Evolutionary conservation across 805 yeast species (phyloP).

Genomic region (Lachancea sp.): DNA sequence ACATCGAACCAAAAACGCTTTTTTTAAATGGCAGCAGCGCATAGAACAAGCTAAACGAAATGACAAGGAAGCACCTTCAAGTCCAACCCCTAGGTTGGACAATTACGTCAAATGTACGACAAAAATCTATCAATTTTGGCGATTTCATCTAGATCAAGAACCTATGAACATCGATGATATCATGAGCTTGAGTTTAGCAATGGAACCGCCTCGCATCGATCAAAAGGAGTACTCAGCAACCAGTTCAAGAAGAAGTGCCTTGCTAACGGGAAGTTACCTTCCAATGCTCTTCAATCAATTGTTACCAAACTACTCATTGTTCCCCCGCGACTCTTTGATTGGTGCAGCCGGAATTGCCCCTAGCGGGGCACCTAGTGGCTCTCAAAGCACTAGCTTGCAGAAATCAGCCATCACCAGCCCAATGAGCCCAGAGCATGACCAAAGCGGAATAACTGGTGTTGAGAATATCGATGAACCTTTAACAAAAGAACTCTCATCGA

Average conservation of each 20-base stretch:
- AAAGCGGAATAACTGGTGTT: slow-evolving; percentile 38
- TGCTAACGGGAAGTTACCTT: slow-evolving; percentile 55
- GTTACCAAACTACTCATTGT: slow-evolving; percentile 49
- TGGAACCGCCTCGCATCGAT: slow-evolving; percentile 50
- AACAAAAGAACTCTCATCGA: slow-evolving; percentile 20
- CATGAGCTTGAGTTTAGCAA: slow-evolving; percentile 55
- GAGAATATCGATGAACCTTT: slow-evolving; percentile 38
- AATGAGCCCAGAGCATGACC: slow-evolving; percentile 10
- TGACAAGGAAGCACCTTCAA: slow-evolving; percentile 26
- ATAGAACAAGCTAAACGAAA: slow-evolving; percentile 32
- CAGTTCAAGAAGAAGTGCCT: slow-evolving; percentile 49
- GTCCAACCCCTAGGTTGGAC: neutral
- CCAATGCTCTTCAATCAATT: slow-evolving; percentile 60
- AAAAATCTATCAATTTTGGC: slow-evolving; percentile 26
- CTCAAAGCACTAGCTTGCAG: neutral
- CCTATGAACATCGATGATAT: slow-evolving; percentile 46
- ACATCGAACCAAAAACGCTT: slow-evolving; percentile 62
- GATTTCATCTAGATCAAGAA: slow-evolving; percentile 23
- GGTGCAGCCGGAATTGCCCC: slow-evolving; percentile 44
- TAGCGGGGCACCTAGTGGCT: neutral
- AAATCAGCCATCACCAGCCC: neutral
- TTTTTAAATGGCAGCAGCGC: slow-evolving; percentile 79
- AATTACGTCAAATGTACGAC: neutral
- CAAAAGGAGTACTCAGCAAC: slow-evolving; percentile 24
- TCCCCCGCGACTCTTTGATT: slow-evolving; percentile 45